Base-by-base conservation (phyloP, 164 flowering plant genomes). In the Stephania japonica region DNA sequence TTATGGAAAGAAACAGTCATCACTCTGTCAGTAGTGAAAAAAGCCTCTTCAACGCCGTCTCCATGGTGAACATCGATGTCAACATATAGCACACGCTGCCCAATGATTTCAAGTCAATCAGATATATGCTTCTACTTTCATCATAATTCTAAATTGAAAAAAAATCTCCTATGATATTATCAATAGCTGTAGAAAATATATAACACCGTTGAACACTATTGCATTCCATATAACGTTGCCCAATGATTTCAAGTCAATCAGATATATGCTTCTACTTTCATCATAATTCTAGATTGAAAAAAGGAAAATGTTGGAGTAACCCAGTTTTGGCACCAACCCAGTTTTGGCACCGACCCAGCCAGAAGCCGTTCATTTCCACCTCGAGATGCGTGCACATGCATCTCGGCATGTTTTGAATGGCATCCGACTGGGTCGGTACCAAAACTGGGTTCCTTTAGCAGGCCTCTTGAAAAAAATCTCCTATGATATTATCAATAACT, bases 1-100 rank as follows among this genome's bases (percentile, higher is more conserved):
- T 91, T 93, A 73, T 93, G 97, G 78, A 93, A 93, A 62, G 97
- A 93, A 26, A 91, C 97, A 6, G 93, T 93, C 98, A 93, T 91
- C 19, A 93, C 97, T 78, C 94, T 81, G 73, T 91, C 93, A 23
- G 98, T 93, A 38, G 90, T 86, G 82, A 76, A 93, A 80, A 93
- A 93, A 49, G 94, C 97, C 81, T 92, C 95, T 78, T 93, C 98
- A 16, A 93, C 96, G 47, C 96, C 96, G 82, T 93, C 94, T 75
- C 94, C 98, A 75, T 91, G 97, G 83, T 93, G 97, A 64, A 93
- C 82, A 72, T 91, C 95, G 77, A 93, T 93, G 78, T 90, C 94
- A 2, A 93, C 85, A 78, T 91, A 92, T 44, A 92, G 78, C 11
- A 92, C 97, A 77, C 97, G 92, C 96, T 92, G 92, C 85, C 75